Evolutionary conservation across 345 rosid genomes (phyloP).

Genomic region (Excoecaria cochinchinensis): DNA sequence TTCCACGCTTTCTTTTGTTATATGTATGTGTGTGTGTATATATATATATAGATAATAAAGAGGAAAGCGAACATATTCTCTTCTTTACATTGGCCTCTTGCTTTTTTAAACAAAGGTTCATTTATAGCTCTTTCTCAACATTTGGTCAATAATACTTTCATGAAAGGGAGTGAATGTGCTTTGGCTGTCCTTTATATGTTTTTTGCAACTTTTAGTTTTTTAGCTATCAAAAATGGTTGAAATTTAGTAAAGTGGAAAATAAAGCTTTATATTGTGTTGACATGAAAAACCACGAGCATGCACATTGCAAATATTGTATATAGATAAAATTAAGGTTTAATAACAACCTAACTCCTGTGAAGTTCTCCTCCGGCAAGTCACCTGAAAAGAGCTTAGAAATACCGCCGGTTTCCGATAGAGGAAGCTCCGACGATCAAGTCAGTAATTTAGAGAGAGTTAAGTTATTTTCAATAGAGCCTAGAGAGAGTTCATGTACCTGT

Average conservation of each 20-base stretch:
- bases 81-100: neutral
- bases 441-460: too few relatives aligned
- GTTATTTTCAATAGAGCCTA: too few relatives aligned
- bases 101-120: constrained; percentile 3
- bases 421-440: too few relatives aligned
- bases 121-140: neutral
- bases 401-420: too few relatives aligned
- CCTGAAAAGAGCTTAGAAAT: too few relatives aligned
- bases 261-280: neutral
- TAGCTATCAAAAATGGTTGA: neutral
- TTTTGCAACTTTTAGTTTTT: neutral
- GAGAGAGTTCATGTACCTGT: too few relatives aligned
- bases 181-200: neutral
- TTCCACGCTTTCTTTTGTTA: neutral
- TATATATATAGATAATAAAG: neutral
- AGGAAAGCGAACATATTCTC: neutral
- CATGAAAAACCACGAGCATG: neutral
- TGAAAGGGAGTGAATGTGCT: neutral
- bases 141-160: neutral
- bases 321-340: neutral
- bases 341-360: too few relatives aligned
- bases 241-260: neutral
- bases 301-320: neutral
- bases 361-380: too few relatives aligned
- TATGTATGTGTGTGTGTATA: too few relatives aligned